Evolutionary conservation across 257 asterid species (phyloP).

Genomic region (Solanum chilense): DNA sequence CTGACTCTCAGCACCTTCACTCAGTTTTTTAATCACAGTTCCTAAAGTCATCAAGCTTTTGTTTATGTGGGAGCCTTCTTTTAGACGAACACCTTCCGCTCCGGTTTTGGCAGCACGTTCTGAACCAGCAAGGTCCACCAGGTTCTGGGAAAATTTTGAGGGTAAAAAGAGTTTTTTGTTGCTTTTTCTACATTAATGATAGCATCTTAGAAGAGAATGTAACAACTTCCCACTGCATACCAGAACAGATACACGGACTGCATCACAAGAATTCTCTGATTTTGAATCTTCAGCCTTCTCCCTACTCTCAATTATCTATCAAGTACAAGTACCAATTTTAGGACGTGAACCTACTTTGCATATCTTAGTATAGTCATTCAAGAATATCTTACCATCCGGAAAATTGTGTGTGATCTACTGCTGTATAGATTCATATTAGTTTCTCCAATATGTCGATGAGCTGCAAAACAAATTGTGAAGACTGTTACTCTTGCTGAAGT

Average conservation of each 20-base stretch:
- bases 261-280: slow-evolving; percentile 72
- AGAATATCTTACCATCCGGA: slow-evolving; percentile 69
- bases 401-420: slow-evolving; percentile 95
- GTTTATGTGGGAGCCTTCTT: slow-evolving; percentile 97
- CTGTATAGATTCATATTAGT: slow-evolving; percentile 93
- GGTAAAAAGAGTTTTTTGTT: neutral
- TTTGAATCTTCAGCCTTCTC: slow-evolving; percentile 54
- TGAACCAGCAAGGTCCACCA: slow-evolving; percentile 99
- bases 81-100: slow-evolving; percentile 96
- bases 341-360: neutral
- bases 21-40: slow-evolving; percentile 93
- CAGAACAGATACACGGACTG: slow-evolving; percentile 98
- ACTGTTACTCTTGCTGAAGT: neutral
- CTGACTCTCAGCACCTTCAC: slow-evolving; percentile 98
- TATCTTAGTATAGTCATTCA: neutral
- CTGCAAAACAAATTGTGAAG: slow-evolving; percentile 25
- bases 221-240: slow-evolving; percentile 30
- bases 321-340: slow-evolving; percentile 1
- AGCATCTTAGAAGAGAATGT: slow-evolving; percentile 1
- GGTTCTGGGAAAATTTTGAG: slow-evolving; percentile 44
- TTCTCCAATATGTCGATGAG: slow-evolving; percentile 97
- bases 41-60: slow-evolving; percentile 94
- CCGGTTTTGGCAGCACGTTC: slow-evolving; percentile 99
- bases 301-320: slow-evolving; percentile 88
- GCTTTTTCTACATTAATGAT: neutral